These are phyloP conservation scores for Celoporthe dispersa DNA, from an alignment of 2,329 filamentous ascomycete species.

Conservation along the genomic window DNA sequence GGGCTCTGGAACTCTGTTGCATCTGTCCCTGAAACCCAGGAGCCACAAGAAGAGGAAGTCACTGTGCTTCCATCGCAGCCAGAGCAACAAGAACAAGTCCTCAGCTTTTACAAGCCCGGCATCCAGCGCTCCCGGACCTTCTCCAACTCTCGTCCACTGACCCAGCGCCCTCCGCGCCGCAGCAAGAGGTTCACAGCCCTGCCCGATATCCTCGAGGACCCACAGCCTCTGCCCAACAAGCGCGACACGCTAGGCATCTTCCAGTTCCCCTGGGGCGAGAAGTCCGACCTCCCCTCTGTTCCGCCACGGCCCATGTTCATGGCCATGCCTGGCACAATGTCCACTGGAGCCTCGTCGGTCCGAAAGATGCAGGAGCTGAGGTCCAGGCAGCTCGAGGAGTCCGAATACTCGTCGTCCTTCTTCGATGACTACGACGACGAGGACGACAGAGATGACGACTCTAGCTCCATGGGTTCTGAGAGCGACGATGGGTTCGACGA, in stretches of 20 bases:
- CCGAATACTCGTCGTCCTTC: slow-evolving; percentile 56
- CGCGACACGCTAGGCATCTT: slow-evolving; percentile 66
- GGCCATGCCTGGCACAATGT: slow-evolving; percentile 58
- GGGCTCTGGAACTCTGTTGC: slow-evolving; percentile 38
- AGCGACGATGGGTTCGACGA: slow-evolving; percentile 63
- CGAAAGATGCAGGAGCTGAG: slow-evolving; percentile 40
- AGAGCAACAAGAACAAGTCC: slow-evolving; percentile 1
- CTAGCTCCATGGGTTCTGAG: slow-evolving; percentile 39
- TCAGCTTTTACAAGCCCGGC: slow-evolving; percentile 23
- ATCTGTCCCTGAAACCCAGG: slow-evolving; percentile 21
- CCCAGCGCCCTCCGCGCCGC: slow-evolving; percentile 58
- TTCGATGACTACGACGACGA: slow-evolving; percentile 66
- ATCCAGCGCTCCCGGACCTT: slow-evolving; percentile 34
- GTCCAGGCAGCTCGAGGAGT: slow-evolving; percentile 42
- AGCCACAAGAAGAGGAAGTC: slow-evolving; percentile 15
- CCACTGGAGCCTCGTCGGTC: slow-evolving; percentile 42
- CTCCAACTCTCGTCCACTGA: slow-evolving; percentile 46
- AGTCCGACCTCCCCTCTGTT: slow-evolving; percentile 58
- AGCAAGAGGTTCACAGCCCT: slow-evolving; percentile 62
- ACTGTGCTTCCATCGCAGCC: slow-evolving; percentile 2
- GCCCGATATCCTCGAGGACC: slow-evolving; percentile 67
- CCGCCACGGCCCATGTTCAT: slow-evolving; percentile 46
- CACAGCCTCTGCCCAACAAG: slow-evolving; percentile 61
- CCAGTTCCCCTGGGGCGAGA: slow-evolving; percentile 69
- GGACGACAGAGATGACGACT: slow-evolving; percentile 46